Evolutionary conservation across 495 filamentous ascomycete species (phyloP), one percentile per base, ranked within the genome.

Genomic region (Penicillium argentinense): DNA sequence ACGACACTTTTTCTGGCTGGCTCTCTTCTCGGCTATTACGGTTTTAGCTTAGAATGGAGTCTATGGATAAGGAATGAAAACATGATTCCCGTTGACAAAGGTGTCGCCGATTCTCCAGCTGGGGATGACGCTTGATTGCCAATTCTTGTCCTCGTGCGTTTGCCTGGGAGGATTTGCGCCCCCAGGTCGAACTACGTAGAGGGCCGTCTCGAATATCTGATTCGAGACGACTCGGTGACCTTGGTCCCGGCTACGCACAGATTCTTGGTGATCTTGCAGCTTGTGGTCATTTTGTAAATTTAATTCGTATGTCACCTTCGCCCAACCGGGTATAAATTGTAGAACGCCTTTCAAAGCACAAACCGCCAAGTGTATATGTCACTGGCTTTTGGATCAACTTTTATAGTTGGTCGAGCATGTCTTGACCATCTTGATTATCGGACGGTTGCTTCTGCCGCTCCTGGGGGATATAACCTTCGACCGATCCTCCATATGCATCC

Each of bases 111-210:
- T 79, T 89, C 84, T 79, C 71, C 66, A 64, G 53, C 37, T 59
- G 74, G 73, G 67, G 86, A 87, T 81, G 81, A 93, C 58, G 88
- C 88, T 95, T 88, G 89, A 95, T 88, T 82, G 89, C 89, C 89
- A 93, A 82, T 74, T 69, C 66, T 60, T 53, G 47, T 68, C 63
- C 51, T 55, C 61, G 74, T 66, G 70, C 49, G 44, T 44, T 64
- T 51, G 56, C 50, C 44, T 57, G 37, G 18, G 29, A 28, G 34
- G 50, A 36, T 29, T 17, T 33, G 11, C 27, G 16, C 21, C 37
- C 40, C 41, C 24, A 19, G 51, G 46, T 45, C 32, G 9, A 48
- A 46, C 41, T 50, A 49, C 56, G 59, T 63, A 63, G 17, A 19
- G 56, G 59, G 51, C n/a, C 42, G 41, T 38, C 42, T 53, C 40